phyloP scores from a whole-genome alignment of 1,139 yeast species.

The Debaryomycetaceae sp. region DNA sequence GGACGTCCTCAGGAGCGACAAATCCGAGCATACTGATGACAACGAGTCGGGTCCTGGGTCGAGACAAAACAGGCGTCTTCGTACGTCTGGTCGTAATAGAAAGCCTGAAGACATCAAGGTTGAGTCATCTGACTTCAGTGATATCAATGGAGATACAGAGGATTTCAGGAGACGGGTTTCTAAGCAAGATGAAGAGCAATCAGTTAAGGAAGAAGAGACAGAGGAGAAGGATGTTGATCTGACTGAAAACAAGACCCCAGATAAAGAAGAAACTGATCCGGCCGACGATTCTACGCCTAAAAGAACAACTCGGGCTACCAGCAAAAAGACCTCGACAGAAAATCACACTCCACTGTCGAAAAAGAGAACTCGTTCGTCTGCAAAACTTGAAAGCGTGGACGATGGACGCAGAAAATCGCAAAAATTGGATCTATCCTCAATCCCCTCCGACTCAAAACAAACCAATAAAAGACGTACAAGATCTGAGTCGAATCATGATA shows the following conservation, averaged over 20 bases:
- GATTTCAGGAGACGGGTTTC: background rate
- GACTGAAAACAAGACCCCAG: conserved; percentile 3
- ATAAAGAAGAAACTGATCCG: background rate
- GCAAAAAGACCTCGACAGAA: background rate
- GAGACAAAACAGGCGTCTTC: conserved; percentile 1
- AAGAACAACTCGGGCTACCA: conserved; percentile 1
- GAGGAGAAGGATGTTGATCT: conserved; percentile 9
- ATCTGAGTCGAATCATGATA: conserved; percentile 22
- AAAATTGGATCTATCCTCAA: conserved; percentile 10
- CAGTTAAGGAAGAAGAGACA: conserved; percentile 8
- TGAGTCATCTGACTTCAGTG: conserved; percentile 10
- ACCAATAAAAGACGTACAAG: conserved; percentile 18
- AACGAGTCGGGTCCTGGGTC: background rate
- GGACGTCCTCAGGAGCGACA: background rate
- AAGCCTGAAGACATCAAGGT: conserved; percentile 1
- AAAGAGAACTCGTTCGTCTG: conserved; percentile 28
- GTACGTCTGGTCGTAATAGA: background rate
- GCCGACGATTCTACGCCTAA: conserved; percentile 1
- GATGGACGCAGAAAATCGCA: conserved; percentile 11
- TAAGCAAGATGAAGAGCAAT: conserved; percentile 1
- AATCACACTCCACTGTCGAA: conserved; percentile 13
- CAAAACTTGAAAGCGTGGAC: conserved; percentile 19
- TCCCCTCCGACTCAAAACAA: conserved; percentile 8
- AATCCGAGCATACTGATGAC: conserved; percentile 1
- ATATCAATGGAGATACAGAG: conserved; percentile 6